Conservation (phyloP, 805 yeast genomes). For the Brettanomyces sp. region DNA sequence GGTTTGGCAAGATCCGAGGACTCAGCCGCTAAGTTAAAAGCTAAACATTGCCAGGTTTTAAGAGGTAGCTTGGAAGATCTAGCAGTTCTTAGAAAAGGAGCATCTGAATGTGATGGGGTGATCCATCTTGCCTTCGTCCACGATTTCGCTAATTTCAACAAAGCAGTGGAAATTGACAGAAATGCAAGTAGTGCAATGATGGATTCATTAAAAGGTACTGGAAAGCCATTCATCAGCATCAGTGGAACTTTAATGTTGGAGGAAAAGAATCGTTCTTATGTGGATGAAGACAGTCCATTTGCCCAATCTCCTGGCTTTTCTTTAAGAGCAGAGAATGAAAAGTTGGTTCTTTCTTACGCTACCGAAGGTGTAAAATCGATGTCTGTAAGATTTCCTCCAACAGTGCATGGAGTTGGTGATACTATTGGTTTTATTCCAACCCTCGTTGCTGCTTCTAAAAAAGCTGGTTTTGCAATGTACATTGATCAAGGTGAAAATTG, state of each 20-base stretch:
- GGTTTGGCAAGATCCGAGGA: conserved; percentile 21
- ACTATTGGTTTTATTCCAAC: neutral
- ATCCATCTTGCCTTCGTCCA: neutral
- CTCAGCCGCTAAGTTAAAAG: neutral
- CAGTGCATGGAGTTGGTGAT: conserved; percentile 1
- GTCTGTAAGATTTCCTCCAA: neutral
- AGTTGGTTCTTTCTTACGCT: neutral
- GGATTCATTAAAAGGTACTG: neutral
- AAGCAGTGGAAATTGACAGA: neutral
- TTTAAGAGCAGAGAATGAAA: neutral
- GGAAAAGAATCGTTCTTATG: neutral
- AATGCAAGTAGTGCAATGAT: neutral
- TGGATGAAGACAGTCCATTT: neutral
- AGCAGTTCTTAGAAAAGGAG: neutral
- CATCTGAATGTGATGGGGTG: neutral
- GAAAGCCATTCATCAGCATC: neutral
- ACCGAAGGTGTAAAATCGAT: neutral
- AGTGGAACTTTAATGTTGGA: neutral
- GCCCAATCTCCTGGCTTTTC: too few species aligned
- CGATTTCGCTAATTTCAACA: neutral
- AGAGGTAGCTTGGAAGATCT: neutral
- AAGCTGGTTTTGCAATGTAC: neutral
- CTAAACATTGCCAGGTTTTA: neutral
- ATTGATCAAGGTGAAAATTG: neutral
- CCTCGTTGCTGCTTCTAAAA: neutral